Base-by-base conservation (phyloP, 2,329 filamentous ascomycete genomes). In the Didymella arachidicola region DNA sequence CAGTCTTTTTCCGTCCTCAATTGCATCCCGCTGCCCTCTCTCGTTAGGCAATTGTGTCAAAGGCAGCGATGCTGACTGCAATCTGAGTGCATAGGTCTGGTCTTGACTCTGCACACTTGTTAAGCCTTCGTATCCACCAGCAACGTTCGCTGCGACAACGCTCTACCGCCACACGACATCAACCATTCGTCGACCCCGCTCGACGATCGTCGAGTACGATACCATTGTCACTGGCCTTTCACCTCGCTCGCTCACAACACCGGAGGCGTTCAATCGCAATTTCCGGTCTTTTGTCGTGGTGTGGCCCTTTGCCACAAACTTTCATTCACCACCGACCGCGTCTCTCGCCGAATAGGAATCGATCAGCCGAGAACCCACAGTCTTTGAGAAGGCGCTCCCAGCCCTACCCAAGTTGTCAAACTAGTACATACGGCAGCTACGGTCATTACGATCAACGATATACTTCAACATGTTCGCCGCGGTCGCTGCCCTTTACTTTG, bases 201-300 rank as follows among this genome's bases (percentile, higher is more conserved):
- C 29, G 51, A 12, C 42, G n/a, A 22, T 45, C 52, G 45, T 59
- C 52, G 39, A 60, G 27, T 32, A 32, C 42, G 48, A n/a, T 32
- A 27, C 47, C 26, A 8, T 25, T 30, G 16, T 43, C 18, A 38
- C 45, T 45, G n/a, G 49, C 19, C 30, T 42, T 51, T 41, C 48
- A 25, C 57, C 55, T 53, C 53, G 41, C 51, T 52, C 57, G 38
- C 47, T 44, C 46, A 62, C 63, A 47, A 53, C 50, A 42, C 47
- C 53, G 65, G 64, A 63, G 57, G 66, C 67, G 62, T 70, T 68
- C 58, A 68, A 53, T 71, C 68, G 65, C 68, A 67, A 25, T 59
- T 59, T 57, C 53, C 50, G 39, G 45, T 62, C 56, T 51, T 51
- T 54, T 48, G 48, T 61, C 44, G 48, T 32, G n/a, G 44, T 57